Percentiles rank a stretch among this genome's conserved stretches.
Evolutionary conservation across 768 basidiomycete genomes (phyloP).

Genomic region (Leccinum uliginosum): DNA sequence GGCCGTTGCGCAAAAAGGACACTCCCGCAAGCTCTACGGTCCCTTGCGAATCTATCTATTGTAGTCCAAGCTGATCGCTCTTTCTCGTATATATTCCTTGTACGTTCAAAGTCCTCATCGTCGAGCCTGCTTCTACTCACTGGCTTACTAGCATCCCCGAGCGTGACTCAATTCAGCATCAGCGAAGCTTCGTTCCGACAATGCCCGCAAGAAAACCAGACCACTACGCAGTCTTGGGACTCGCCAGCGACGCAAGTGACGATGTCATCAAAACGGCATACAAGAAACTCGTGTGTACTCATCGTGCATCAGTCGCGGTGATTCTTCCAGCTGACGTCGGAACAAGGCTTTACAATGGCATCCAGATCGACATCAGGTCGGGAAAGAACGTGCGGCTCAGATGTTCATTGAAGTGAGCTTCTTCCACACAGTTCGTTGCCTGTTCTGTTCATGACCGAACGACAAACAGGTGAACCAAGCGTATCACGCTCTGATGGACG

Average conservation of each 20-base stretch:
- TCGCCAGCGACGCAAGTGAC: slow-evolving; percentile 40
- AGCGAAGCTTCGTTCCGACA: slow-evolving; percentile 15
- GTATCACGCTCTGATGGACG: slow-evolving; percentile 50
- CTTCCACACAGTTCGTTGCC: neutral
- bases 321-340: slow-evolving; percentile 17
- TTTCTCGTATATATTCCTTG: slow-evolving; percentile 26
- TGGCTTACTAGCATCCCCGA: neutral
- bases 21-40: slow-evolving; percentile 22
- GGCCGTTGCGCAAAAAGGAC: slow-evolving; percentile 19
- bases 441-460: slow-evolving; percentile 1
- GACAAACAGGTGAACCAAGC: slow-evolving; percentile 46
- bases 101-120: slow-evolving; percentile 10
- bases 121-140: slow-evolving; percentile 6
- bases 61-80: slow-evolving; percentile 19
- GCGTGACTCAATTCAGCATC: slow-evolving; percentile 12
- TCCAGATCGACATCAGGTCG: slow-evolving; percentile 54
- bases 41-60: slow-evolving; percentile 21
- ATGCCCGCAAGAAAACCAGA: slow-evolving; percentile 28
- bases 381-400: slow-evolving; percentile 49
- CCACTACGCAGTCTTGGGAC: slow-evolving; percentile 42
- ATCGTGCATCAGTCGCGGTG: slow-evolving; percentile 17
- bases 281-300: slow-evolving; percentile 49
- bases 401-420: slow-evolving; percentile 54
- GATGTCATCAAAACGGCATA: slow-evolving; percentile 58
- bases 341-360: slow-evolving; percentile 61